Evolutionary conservation across 2,329 filamentous ascomycete species (phyloP).

Genomic region (Teratosphaeria zuluensis): DNA sequence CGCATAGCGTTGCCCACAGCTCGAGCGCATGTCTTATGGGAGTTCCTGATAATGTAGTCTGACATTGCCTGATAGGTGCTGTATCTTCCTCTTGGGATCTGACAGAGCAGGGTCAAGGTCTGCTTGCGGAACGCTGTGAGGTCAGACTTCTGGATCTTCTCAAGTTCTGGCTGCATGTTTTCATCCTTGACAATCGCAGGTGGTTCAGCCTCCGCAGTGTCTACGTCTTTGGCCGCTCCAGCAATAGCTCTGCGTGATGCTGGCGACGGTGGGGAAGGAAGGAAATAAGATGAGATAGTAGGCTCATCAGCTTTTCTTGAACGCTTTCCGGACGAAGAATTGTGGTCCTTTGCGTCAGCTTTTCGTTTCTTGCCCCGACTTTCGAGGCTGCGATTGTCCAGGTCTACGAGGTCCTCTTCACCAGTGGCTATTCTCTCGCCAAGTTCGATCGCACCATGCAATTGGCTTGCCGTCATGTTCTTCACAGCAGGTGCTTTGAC

Average conservation of each 20-base stretch:
- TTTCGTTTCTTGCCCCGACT: slow-evolving; percentile 29
- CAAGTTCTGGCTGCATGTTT: slow-evolving; percentile 21
- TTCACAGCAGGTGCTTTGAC: slow-evolving; percentile 33
- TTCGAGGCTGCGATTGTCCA: slow-evolving; percentile 32
- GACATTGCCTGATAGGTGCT: slow-evolving; percentile 29
- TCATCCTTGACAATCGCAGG: neutral
- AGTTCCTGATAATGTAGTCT: slow-evolving; percentile 21
- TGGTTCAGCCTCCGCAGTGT: neutral
- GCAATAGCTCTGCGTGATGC: neutral
- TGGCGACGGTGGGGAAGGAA: slow-evolving; percentile 14
- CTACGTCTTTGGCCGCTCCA: neutral
- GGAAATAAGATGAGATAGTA: slow-evolving; percentile 23
- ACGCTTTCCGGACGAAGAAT: slow-evolving; percentile 12
- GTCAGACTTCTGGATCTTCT: slow-evolving; percentile 35
- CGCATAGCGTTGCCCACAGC: slow-evolving; percentile 33
- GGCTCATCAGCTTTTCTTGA: slow-evolving; percentile 4
- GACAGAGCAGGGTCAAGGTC: slow-evolving; percentile 25
- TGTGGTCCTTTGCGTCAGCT: neutral
- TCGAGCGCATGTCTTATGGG: slow-evolving; percentile 28
- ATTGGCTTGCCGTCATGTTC: slow-evolving; percentile 33
- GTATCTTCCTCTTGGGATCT: slow-evolving; percentile 26
- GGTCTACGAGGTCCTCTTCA: slow-evolving; percentile 27
- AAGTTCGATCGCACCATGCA: slow-evolving; percentile 29
- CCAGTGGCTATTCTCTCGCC: slow-evolving; percentile 30
- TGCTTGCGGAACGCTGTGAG: slow-evolving; percentile 41